Evolutionary conservation across 1,284 basidiomycete species (phyloP).

Genomic region (Gastroboletus turbinatus): DNA sequence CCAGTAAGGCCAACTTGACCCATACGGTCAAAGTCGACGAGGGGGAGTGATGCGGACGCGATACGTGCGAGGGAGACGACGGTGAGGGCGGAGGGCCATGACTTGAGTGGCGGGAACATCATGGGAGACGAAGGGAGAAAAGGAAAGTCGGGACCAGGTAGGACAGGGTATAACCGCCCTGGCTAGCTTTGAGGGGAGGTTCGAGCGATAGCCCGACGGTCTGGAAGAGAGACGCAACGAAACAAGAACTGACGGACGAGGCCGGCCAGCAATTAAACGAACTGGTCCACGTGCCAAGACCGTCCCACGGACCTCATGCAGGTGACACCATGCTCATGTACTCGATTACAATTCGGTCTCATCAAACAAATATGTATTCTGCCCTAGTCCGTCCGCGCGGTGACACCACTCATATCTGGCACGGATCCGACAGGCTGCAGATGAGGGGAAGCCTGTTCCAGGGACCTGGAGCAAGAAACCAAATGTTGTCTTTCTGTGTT

Average conservation of each 20-base stretch:
- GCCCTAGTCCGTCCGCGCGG: slow-evolving; percentile 20
- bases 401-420: slow-evolving; percentile 22
- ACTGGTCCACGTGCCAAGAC: slow-evolving; percentile 13
- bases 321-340: background rate
- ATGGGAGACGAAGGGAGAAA: background rate
- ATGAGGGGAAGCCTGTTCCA: slow-evolving; percentile 35
- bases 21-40: slow-evolving; percentile 89
- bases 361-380: background rate
- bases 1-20: slow-evolving; percentile 86
- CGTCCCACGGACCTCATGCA: slow-evolving; percentile 15
- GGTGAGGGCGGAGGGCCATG: slow-evolving; percentile 21
- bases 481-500: background rate
- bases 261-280: slow-evolving; percentile 6
- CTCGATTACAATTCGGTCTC: background rate
- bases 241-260: background rate
- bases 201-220: background rate
- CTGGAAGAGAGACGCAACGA: background rate
- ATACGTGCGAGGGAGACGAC: slow-evolving; percentile 29
- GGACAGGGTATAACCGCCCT: slow-evolving; percentile 13
- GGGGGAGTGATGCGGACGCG: slow-evolving; percentile 64
- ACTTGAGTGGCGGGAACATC: slow-evolving; percentile 7
- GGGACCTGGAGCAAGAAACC: slow-evolving; percentile 17
- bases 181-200: background rate
- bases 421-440: slow-evolving; percentile 29
- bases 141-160: slow-evolving; percentile 4